Conservation (phyloP, 495 filamentous ascomycete genomes). For the Podospora tetraspora region DNA sequence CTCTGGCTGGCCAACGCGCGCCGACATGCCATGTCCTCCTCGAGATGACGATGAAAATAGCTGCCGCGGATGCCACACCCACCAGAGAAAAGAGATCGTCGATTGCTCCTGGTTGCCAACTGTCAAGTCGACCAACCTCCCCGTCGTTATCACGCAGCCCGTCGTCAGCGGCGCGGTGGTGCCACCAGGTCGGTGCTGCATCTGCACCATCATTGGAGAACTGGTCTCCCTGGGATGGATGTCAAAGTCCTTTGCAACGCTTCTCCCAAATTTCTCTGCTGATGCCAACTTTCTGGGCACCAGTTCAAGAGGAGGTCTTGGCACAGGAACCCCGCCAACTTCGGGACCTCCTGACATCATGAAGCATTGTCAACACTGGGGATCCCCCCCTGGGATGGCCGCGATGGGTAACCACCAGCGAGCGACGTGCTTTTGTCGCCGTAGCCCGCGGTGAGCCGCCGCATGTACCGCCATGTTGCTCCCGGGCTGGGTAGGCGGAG, state of each 20-base stretch:
- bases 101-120: background rate
- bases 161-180: background rate
- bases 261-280: constrained; percentile 22
- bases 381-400: background rate
- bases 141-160: background rate
- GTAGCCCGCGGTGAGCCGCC: background rate
- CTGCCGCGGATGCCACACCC: background rate
- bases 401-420: background rate
- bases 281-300: background rate
- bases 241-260: background rate
- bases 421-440: background rate
- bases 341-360: background rate
- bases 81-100: background rate
- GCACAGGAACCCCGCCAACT: background rate
- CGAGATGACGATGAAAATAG: constrained; percentile 15
- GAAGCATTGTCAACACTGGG: background rate
- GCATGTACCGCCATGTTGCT: background rate
- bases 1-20: background rate
- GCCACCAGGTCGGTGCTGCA: background rate
- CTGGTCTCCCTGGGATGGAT: background rate
- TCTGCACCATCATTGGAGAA: background rate
- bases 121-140: background rate
- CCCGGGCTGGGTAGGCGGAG: background rate
- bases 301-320: constrained; percentile 4
- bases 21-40: background rate